These are phyloP conservation scores for Naganishia sp. DNA, from an alignment of 1,284 basidiomycete species.

Conservation along the genomic window DNA sequence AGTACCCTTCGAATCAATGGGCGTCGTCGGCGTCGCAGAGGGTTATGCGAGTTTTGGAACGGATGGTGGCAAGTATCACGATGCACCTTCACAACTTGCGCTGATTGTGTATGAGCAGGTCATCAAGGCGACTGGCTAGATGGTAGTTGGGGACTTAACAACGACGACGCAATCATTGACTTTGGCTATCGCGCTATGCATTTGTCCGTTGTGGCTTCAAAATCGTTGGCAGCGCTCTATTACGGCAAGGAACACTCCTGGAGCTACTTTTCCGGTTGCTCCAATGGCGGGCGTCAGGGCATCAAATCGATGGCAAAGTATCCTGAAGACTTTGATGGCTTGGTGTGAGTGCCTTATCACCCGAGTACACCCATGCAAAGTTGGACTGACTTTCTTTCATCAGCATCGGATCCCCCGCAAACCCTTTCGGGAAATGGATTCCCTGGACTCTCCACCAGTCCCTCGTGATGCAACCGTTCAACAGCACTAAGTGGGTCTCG, in stretches of 20 bases:
- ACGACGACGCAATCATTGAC: conserved; percentile 24
- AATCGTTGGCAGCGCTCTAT: conserved; percentile 2
- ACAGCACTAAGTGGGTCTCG: conserved; percentile 18
- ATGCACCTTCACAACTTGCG: too few species aligned
- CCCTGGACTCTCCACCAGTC: conserved; percentile 20
- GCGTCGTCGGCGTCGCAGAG: conserved; percentile 4
- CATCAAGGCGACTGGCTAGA: conserved; percentile 14
- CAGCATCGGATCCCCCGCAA: conserved; percentile 12
- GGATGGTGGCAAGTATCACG: conserved; percentile 2
- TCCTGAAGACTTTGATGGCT: conserved; percentile 20
- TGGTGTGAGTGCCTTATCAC: neutral
- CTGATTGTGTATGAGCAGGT: neutral
- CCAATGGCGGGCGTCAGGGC: conserved; percentile 18
- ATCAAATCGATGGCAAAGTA: neutral
- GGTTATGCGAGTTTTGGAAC: conserved; percentile 17
- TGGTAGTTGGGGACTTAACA: conserved; percentile 9
- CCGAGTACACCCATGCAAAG: too few species aligned
- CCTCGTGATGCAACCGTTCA: conserved; percentile 21
- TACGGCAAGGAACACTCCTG: conserved; percentile 15
- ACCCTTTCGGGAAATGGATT: conserved; percentile 17
- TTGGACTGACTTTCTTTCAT: neutral
- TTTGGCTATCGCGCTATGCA: conserved; percentile 22
- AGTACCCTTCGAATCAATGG: conserved; percentile 10
- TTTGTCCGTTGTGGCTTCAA: conserved; percentile 5
- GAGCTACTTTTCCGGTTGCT: conserved; percentile 20